These are phyloP conservation scores for Blumeriella jaapii DNA, from an alignment of 2,329 filamentous ascomycete genomes.

Conservation along the genomic window DNA sequence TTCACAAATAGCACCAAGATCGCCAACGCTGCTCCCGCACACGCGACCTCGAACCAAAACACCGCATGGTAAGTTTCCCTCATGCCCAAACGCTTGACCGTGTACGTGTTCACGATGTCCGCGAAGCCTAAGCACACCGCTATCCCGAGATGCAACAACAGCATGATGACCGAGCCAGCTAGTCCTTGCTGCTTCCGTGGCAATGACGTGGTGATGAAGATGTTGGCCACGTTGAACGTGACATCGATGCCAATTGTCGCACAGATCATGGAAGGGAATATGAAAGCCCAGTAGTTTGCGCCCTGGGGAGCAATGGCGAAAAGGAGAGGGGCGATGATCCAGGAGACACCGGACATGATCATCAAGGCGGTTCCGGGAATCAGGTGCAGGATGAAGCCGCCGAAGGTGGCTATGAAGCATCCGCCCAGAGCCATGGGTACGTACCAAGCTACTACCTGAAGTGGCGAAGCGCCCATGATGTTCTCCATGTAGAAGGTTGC, in stretches of 20 bases:
- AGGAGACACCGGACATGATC: conserved; percentile 39
- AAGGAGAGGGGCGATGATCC: conserved; percentile 39
- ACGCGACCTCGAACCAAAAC: conserved; percentile 54
- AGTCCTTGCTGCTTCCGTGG: conserved; percentile 57
- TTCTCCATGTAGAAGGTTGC: conserved; percentile 51
- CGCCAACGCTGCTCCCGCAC: conserved; percentile 37
- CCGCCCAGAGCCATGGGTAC: conserved; percentile 58
- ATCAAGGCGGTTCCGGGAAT: conserved; percentile 42
- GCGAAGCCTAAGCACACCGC: conserved; percentile 60
- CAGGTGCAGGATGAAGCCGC: conserved; percentile 43
- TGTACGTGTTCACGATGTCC: conserved; percentile 46
- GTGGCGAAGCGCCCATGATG: conserved; percentile 39
- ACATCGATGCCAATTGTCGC: conserved; percentile 65
- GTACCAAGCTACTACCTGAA: conserved; percentile 49
- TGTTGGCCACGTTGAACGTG: conserved; percentile 61
- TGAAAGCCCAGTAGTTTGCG: conserved; percentile 49
- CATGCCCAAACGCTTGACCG: conserved; percentile 28
- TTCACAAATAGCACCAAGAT: conserved; percentile 42
- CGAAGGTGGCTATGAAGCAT: conserved; percentile 50
- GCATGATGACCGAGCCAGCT: conserved; percentile 61
- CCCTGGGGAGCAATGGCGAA: conserved; percentile 39
- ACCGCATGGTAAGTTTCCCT: conserved; percentile 48
- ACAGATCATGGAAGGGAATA: conserved; percentile 60
- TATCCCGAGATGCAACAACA: conserved; percentile 59
- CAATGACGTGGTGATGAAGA: conserved; percentile 66